phyloP scores from a whole-genome alignment of 306 rosid species.

The Inga laurina region DNA sequence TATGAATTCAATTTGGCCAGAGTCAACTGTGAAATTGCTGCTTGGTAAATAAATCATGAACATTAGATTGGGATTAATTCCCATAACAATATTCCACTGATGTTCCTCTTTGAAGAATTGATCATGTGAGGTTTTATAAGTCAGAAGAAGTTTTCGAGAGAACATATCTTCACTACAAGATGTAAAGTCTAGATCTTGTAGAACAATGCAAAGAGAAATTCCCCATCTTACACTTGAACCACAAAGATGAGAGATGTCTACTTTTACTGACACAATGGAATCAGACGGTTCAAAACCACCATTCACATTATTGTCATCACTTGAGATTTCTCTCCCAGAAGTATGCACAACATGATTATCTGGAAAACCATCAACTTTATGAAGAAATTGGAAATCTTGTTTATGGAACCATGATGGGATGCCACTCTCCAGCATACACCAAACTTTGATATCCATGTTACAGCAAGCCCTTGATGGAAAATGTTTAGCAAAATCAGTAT shows the following conservation, averaged over 20 bases:
- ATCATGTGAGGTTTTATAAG: neutral
- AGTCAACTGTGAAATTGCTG: neutral
- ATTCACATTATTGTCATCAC: too few species aligned
- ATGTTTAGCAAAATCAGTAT: accelerated
- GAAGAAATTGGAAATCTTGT: neutral
- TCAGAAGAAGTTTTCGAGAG: neutral
- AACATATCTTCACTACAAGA: too few species aligned
- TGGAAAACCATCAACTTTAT: neutral
- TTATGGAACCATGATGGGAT: neutral
- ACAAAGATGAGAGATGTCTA: too few species aligned
- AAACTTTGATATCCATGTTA: neutral
- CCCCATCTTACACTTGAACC: too few species aligned
- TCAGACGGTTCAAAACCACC: too few species aligned
- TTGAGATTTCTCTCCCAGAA: too few species aligned
- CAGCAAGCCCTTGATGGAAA: neutral
- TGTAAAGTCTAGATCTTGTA: too few species aligned
- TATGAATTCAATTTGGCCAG: neutral
- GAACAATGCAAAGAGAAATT: too few species aligned
- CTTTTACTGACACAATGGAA: too few species aligned
- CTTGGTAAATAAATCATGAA: neutral
- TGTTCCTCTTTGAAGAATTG: neutral
- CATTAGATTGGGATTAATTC: neutral
- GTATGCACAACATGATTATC: too few species aligned
- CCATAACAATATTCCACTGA: neutral
- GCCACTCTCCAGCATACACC: neutral